Evolutionary conservation across 306 rosid species (phyloP).

Genomic region (Morella rubra): DNA sequence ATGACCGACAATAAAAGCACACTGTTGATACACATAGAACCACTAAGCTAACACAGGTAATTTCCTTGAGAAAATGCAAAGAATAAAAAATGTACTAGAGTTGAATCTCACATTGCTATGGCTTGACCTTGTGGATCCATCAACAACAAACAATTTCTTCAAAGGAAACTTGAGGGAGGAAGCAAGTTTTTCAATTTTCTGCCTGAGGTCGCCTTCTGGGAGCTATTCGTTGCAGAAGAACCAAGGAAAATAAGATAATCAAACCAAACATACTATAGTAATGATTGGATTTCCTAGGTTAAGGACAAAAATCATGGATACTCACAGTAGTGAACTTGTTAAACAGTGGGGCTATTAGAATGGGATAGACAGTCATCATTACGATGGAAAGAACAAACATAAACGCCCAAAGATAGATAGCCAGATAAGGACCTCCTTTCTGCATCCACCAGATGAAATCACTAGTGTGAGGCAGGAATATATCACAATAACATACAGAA

Average conservation of each 20-base stretch:
- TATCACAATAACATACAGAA: not conserved
- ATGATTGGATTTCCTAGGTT: not conserved
- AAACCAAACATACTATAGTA: constrained; percentile 16
- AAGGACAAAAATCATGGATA: constrained; percentile 21
- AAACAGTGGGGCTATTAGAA: constrained; percentile 94
- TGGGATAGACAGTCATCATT: constrained; percentile 95
- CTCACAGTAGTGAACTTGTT: constrained; percentile 95
- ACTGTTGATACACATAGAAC: not conserved
- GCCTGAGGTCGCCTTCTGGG: constrained; percentile 85
- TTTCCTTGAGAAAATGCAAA: not conserved
- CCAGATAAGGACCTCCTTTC: constrained; percentile 99
- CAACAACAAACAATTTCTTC: constrained; percentile 91
- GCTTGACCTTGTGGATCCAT: constrained; percentile 98
- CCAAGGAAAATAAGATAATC: constrained; percentile 15
- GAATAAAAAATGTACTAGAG: constrained; percentile 13
- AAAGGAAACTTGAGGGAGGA: constrained; percentile 85
- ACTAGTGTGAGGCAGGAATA: constrained; percentile 12
- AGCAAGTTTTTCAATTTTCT: constrained; percentile 90
- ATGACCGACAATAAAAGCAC: not conserved
- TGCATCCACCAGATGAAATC: constrained; percentile 44
- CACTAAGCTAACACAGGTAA: not conserved
- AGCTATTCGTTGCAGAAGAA: constrained; percentile 57
- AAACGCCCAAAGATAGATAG: constrained; percentile 96
- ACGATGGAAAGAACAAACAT: constrained; percentile 85
- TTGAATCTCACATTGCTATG: constrained; percentile 90